These are phyloP conservation scores for Chenopodium berlandieri DNA, from an alignment of 148 eudicot species.

Conservation along the genomic window DNA sequence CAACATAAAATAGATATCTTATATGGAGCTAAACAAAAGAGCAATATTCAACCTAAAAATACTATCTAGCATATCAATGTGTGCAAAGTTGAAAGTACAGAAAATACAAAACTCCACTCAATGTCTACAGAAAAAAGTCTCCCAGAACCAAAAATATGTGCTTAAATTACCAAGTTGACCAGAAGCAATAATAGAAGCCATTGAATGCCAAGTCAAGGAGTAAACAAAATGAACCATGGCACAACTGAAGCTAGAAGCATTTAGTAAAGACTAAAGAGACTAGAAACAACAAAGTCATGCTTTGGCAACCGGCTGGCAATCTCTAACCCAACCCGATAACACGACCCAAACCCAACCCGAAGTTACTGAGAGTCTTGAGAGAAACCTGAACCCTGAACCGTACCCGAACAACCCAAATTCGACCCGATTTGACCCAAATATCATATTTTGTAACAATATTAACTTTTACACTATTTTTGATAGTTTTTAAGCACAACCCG, in stretches of 20 bases:
- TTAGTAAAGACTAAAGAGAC: not conserved
- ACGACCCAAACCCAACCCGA: no score
- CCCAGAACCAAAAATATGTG: not conserved
- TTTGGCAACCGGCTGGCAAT: not conserved
- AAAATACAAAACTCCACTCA: not conserved
- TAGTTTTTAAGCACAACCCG: no score
- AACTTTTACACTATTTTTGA: no score
- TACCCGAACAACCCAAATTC: no score
- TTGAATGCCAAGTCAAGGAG: not conserved
- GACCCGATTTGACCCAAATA: no score
- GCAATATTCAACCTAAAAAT: not conserved
- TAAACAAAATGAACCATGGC: not conserved
- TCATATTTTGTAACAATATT: no score
- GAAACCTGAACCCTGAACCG: no score
- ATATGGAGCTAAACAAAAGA: constrained; percentile 7
- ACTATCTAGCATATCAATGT: not conserved
- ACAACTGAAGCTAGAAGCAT: not conserved
- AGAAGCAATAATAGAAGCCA: not conserved
- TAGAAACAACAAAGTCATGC: not conserved
- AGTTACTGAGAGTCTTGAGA: no score
- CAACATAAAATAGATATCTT: not conserved
- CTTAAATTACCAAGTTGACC: not conserved
- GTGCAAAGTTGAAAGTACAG: not conserved
- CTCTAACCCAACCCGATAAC: no score
- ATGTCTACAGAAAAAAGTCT: not conserved